Percentiles rank a stretch among this genome's conserved stretches.
Evolutionary conservation across 768 basidiomycete genomes (phyloP).

Genomic region (Termitomyces titanicus): DNA sequence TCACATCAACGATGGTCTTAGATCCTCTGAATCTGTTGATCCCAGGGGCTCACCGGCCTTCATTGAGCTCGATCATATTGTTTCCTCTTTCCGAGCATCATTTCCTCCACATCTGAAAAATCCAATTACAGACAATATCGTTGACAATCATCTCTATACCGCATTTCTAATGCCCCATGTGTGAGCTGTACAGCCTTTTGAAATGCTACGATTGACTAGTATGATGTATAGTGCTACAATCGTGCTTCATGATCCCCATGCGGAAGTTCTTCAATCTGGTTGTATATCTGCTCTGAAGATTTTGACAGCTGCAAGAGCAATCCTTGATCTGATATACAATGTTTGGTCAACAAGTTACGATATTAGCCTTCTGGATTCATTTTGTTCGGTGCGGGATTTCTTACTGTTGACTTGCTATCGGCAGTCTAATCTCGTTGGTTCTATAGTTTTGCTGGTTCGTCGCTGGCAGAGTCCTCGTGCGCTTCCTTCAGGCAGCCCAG

Average conservation of each 20-base stretch:
- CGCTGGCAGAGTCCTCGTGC: slow-evolving; percentile 60
- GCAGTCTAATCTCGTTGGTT: not conserved
- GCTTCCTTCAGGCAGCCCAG: slow-evolving; percentile 62
- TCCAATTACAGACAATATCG: slow-evolving; percentile 50
- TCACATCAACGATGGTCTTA: slow-evolving; percentile 32
- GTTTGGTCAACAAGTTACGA: slow-evolving; percentile 72
- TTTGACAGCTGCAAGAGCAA: slow-evolving; percentile 59
- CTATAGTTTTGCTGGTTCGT: slow-evolving; percentile 66
- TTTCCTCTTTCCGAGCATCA: slow-evolving; percentile 54
- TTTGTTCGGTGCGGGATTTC: slow-evolving; percentile 49
- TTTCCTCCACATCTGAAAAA: slow-evolving; percentile 54
- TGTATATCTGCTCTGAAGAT: slow-evolving; percentile 72
- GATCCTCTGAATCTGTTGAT: slow-evolving; percentile 47
- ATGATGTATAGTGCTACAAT: slow-evolving; percentile 51
- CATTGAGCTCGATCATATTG: slow-evolving; percentile 54
- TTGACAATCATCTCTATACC: slow-evolving; percentile 58
- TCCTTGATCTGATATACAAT: slow-evolving; percentile 63
- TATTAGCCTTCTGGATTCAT: slow-evolving; percentile 65
- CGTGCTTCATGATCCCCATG: slow-evolving; percentile 75
- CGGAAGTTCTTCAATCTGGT: slow-evolving; percentile 49
- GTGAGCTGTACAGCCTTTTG: slow-evolving; percentile 19
- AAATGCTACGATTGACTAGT: slow-evolving; percentile 2
- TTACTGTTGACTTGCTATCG: not conserved
- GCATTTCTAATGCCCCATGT: slow-evolving; percentile 41
- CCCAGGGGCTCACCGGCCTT: slow-evolving; percentile 61